Evolutionary conservation across 2,329 filamentous ascomycete genomes (phyloP), one percentile per base, ranked within the genome.

Genomic region (Monilinia vaccinii-corymbosi): DNA sequence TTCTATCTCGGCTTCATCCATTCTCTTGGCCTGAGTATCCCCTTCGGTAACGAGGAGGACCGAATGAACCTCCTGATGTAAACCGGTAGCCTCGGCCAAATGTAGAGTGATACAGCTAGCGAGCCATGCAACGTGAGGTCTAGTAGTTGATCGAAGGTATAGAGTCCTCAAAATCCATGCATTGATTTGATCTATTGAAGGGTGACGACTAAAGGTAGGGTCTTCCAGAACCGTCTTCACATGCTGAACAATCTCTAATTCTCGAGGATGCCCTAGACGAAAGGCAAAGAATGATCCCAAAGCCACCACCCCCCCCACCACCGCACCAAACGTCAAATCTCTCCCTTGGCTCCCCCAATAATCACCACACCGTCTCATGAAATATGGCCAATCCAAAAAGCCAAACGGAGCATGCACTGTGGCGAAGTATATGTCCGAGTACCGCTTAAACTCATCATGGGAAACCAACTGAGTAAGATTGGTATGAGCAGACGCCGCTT

Each of bases 261-360:
- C 73, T 4, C 60, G 50, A 11, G 58, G 52, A 36, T 48, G 57
- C n/a, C 65, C 65, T 34, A 65, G 56, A 8, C 58, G 59, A 13
- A 68, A 57, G 0, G 66, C 70, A 51, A 74, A 75, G 13, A 71
- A 65, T n/a, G 71, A 74, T 11, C 71, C 71, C 18, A 74, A 56
- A 7, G 67, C 71, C 36, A 73, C 61, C 1, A 74, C 66, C 8
- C 71, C 71, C 46, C 69, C 68, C 9, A 73, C 64, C 3, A 71
- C 53, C 13, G 71, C 71, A 51, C 73, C 72, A 49, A 60, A 77
- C 67, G 56, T 71, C 68, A 48, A 66, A 49, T 45, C 67, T 61
- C 56, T 66, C 65, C 31, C 63, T 36, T 49, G 40, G 60, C 62
- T 64, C 45, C 64, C 60, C 72, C 71, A 75, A 52, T 71, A 72